Conservation (phyloP, 306 rosid genomes). For the Biancaea sappan region DNA sequence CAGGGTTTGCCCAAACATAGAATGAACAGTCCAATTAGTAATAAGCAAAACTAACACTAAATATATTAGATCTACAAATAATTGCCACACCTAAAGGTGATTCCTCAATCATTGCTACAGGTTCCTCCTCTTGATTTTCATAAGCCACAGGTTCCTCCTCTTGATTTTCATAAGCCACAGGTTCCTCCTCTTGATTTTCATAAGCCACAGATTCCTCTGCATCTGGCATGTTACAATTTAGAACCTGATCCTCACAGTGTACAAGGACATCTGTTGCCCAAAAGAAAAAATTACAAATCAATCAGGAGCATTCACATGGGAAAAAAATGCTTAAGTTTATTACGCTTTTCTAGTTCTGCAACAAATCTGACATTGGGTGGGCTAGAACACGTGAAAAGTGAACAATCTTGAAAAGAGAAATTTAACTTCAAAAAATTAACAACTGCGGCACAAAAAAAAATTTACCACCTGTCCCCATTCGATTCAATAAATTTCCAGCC, state of each 20-base stretch:
- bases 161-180: conserved; percentile 33
- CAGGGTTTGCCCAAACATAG: neutral
- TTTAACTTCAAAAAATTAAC: neutral
- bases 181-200: conserved; percentile 42
- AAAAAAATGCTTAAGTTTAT: neutral
- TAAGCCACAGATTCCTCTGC: conserved; percentile 31
- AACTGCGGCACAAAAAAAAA: neutral
- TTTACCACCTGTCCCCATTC: neutral
- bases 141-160: conserved; percentile 34
- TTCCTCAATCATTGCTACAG: conserved; percentile 42
- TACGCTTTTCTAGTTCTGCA: neutral
- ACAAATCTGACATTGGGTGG: neutral
- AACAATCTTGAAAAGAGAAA: neutral
- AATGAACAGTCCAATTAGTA: neutral
- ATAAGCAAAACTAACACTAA: neutral
- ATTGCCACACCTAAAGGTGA: conserved; percentile 30
- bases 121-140: conserved; percentile 44
- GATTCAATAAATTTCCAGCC: neutral
- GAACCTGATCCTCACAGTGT: conserved; percentile 39
- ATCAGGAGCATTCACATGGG: conserved; percentile 7
- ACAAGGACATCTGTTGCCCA: conserved; percentile 32
- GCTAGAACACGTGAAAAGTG: neutral
- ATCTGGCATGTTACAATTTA: conserved; percentile 37
- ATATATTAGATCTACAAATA: neutral
- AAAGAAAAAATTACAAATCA: conserved; percentile 27